Conservation (phyloP, 768 basidiomycete genomes). For the Mrakia hoshinonis region DNA sequence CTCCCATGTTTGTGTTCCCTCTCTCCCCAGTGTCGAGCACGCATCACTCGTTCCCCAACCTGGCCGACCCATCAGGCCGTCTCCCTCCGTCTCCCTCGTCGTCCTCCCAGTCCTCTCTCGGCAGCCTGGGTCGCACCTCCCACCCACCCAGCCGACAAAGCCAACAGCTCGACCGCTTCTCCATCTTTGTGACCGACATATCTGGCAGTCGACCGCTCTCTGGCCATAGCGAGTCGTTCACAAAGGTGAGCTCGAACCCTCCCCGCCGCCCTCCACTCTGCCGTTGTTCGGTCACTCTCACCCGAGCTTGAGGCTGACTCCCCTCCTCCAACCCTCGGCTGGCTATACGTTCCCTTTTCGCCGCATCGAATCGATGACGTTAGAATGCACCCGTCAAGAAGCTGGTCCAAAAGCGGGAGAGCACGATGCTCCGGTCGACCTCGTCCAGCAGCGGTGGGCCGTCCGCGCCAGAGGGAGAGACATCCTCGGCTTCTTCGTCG, state of each 20-base stretch:
- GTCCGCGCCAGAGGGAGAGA: neutral
- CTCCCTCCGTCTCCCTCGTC: neutral
- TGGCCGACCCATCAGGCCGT: neutral
- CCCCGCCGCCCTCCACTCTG: neutral
- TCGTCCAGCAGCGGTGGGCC: neutral
- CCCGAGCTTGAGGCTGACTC: neutral
- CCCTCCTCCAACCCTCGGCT: neutral
- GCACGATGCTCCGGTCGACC: neutral
- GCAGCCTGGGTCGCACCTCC: neutral
- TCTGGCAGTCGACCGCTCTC: neutral
- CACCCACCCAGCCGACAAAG: neutral
- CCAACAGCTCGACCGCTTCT: neutral
- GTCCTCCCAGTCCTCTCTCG: slow-evolving; percentile 2
- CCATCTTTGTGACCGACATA: neutral
- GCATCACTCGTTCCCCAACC: neutral
- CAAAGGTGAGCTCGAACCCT: neutral
- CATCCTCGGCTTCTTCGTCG: neutral
- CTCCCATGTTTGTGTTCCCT: neutral
- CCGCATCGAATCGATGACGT: neutral
- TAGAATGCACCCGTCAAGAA: slow-evolving; percentile 14
- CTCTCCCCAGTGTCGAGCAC: neutral
- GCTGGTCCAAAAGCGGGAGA: neutral
- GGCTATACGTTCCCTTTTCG: neutral
- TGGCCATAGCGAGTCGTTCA: neutral
- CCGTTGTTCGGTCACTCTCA: neutral